Evolutionary conservation across 768 basidiomycete genomes (phyloP).

Genomic region (Mycena galericulata): DNA sequence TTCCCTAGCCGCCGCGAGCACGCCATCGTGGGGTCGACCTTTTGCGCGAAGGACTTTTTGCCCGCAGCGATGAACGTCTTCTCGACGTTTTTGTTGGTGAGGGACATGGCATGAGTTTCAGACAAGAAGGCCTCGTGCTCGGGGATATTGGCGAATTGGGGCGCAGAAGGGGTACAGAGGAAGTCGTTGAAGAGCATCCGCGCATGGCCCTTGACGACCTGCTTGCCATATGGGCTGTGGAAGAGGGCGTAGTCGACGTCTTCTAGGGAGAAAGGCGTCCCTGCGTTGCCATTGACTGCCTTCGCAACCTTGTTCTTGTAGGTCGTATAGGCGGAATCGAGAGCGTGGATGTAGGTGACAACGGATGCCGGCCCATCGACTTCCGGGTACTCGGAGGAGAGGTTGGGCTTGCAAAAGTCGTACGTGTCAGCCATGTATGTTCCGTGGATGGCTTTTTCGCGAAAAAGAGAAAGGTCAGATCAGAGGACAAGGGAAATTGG

Average conservation of each 20-base stretch:
- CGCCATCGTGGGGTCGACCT: slow-evolving; percentile 86
- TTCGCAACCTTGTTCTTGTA: slow-evolving; percentile 87
- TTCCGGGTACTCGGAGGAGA: slow-evolving; percentile 94
- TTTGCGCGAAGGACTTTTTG: slow-evolving; percentile 78
- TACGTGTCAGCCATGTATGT: slow-evolving; percentile 98
- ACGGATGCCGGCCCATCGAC: slow-evolving; percentile 98
- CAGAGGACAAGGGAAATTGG: not conserved
- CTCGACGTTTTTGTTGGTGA: slow-evolving; percentile 95
- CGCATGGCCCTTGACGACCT: slow-evolving; percentile 96
- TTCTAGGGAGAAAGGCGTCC: slow-evolving; percentile 74
- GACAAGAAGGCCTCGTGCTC: slow-evolving; percentile 78
- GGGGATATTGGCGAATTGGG: slow-evolving; percentile 78
- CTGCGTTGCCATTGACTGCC: slow-evolving; percentile 49
- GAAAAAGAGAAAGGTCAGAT: slow-evolving; percentile 23
- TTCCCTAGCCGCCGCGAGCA: slow-evolving; percentile 94
- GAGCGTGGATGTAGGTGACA: slow-evolving; percentile 92
- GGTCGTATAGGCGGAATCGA: slow-evolving; percentile 88
- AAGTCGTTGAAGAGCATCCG: slow-evolving; percentile 95
- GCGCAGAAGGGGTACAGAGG: slow-evolving; percentile 75
- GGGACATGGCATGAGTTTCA: slow-evolving; percentile 75
- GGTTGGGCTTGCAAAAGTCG: slow-evolving; percentile 99
- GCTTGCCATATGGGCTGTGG: slow-evolving; percentile 99
- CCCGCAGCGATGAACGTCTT: slow-evolving; percentile 91
- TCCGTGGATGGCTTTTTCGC: slow-evolving; percentile 85
- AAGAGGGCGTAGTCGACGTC: slow-evolving; percentile 94